Percentiles rank a stretch among this genome's conserved stretches.
These are phyloP conservation scores for Otatea glauca DNA, from an alignment of 176 grass and related monocot genomes.

Conservation along the genomic window DNA sequence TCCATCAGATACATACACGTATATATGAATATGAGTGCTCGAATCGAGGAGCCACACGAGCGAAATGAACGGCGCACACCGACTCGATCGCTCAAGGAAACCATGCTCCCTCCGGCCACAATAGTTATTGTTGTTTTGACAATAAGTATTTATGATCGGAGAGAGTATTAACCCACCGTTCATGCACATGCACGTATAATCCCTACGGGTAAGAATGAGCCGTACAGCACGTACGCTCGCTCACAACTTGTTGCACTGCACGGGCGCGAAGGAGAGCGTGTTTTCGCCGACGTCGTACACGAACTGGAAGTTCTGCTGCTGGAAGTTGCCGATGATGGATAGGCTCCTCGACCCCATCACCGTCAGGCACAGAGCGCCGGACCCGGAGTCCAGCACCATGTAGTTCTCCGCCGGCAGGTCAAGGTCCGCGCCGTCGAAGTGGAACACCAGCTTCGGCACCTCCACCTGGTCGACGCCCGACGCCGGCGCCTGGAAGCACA, in stretches of 20 bases:
- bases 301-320: slow-evolving; percentile 92
- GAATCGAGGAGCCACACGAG: neutral
- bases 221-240: neutral
- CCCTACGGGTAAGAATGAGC: neutral
- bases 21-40: no score
- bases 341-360: slow-evolving; percentile 49
- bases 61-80: neutral
- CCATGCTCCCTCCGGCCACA: no score
- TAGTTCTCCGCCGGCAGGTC: slow-evolving; percentile 79
- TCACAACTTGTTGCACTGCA: slow-evolving; percentile 66
- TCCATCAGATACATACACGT: slow-evolving; percentile 1
- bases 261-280: slow-evolving; percentile 73
- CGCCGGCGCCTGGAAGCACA: slow-evolving; percentile 58
- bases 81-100: neutral
- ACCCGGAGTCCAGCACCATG: slow-evolving; percentile 56
- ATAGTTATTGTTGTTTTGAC: no score
- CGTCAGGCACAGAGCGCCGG: slow-evolving; percentile 65
- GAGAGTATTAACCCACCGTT: neutral
- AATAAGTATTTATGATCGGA: no score
- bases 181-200: neutral
- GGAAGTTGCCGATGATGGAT: slow-evolving; percentile 82
- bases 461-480: slow-evolving; percentile 42
- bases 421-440: slow-evolving; percentile 71
- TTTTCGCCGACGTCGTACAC: slow-evolving; percentile 62
- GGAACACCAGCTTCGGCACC: slow-evolving; percentile 76